phyloP scores from a whole-genome alignment of 2,329 filamentous ascomycete genomes.

The Sarocladiaceae sp. region DNA sequence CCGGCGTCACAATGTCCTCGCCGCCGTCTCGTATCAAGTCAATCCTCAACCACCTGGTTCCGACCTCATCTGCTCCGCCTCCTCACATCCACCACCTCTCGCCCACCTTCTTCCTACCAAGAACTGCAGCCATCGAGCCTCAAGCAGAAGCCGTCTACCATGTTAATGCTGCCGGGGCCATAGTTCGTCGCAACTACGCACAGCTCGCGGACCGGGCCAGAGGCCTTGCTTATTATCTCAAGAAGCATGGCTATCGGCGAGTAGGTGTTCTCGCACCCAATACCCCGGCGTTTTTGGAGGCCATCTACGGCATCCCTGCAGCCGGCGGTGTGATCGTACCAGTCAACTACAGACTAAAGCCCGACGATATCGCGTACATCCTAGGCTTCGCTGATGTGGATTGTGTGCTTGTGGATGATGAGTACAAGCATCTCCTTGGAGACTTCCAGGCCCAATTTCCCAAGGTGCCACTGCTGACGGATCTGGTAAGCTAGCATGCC shows the following conservation, averaged over 20 bases:
- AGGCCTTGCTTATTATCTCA: slow-evolving; percentile 82
- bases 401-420: slow-evolving; percentile 76
- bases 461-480: slow-evolving; percentile 65
- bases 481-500: slow-evolving; percentile 39
- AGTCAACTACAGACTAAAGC: slow-evolving; percentile 60
- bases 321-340: slow-evolving; percentile 73
- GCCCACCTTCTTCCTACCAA: slow-evolving; percentile 79
- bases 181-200: slow-evolving; percentile 69
- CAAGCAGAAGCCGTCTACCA: slow-evolving; percentile 81
- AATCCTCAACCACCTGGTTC: slow-evolving; percentile 45
- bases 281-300: slow-evolving; percentile 89
- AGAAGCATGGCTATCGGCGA: slow-evolving; percentile 63
- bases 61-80: slow-evolving; percentile 38
- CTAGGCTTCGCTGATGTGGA: slow-evolving; percentile 85
- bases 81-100: slow-evolving; percentile 71
- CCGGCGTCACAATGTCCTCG: slow-evolving; percentile 56
- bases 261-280: slow-evolving; percentile 88
- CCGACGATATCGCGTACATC: slow-evolving; percentile 84
- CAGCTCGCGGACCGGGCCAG: slow-evolving; percentile 80
- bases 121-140: slow-evolving; percentile 83
- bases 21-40: slow-evolving; percentile 54
- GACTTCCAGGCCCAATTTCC: slow-evolving; percentile 56
- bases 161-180: slow-evolving; percentile 67
- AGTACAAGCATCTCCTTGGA: slow-evolving; percentile 67
- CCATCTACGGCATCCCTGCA: slow-evolving; percentile 79